phyloP scores from a whole-genome alignment of 371 early-diverging fungal genomes.

The Zancudomyces culisetae region DNA sequence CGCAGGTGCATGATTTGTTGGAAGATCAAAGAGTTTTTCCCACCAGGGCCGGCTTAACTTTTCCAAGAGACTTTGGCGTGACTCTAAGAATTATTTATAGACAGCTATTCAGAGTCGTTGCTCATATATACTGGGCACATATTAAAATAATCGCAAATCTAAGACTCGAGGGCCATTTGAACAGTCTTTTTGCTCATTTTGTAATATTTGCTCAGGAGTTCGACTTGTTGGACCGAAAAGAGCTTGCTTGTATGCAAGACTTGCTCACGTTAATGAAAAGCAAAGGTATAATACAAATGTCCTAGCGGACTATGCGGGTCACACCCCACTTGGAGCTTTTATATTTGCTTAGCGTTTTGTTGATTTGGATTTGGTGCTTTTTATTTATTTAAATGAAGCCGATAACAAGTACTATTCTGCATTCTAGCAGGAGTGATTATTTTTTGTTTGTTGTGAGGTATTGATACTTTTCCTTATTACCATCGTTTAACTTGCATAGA shows the following conservation, averaged over 20 bases:
- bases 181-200: conserved; percentile 86
- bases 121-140: conserved; percentile 86
- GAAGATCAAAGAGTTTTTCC: conserved; percentile 77
- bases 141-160: conserved; percentile 67
- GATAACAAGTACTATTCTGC: too few species aligned
- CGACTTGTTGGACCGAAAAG: conserved; percentile 80
- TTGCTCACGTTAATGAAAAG: conserved; percentile 49
- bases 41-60: conserved; percentile 38
- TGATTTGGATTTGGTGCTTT: too few species aligned
- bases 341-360: too few species aligned
- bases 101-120: conserved; percentile 76
- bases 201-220: conserved; percentile 78
- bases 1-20: conserved; percentile 69
- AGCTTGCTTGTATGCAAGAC: conserved; percentile 59
- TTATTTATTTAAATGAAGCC: too few species aligned
- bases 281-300: not conserved
- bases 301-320: too few species aligned
- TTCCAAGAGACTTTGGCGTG: conserved; percentile 55
- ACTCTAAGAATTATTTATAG: conserved; percentile 51
- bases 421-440: too few species aligned
- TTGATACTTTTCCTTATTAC: too few species aligned
- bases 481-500: too few species aligned
- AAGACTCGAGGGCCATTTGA: conserved; percentile 71
- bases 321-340: too few species aligned
- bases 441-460: too few species aligned